Evolutionary conservation across 2,329 filamentous ascomycete species (phyloP).

Genomic region (Aurifilum marmelostoma): DNA sequence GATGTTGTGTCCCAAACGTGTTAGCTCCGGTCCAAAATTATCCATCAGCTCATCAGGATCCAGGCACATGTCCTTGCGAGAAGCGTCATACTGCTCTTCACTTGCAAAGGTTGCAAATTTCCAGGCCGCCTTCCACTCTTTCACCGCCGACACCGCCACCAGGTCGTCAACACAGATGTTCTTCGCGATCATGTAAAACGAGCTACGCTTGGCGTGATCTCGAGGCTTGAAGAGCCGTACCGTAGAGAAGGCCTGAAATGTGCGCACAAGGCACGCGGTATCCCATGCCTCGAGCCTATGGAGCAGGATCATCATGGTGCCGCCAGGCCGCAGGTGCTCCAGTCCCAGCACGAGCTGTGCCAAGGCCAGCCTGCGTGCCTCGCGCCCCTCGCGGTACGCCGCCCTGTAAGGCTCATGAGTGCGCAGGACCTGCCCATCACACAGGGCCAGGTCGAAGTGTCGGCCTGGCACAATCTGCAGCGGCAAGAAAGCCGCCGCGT

Average conservation of each 20-base stretch:
- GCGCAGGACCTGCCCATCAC: slow-evolving; percentile 51
- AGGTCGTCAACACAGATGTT: slow-evolving; percentile 40
- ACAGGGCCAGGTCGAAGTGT: slow-evolving; percentile 49
- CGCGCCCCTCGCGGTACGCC: slow-evolving; percentile 39
- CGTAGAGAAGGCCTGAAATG: slow-evolving; percentile 46
- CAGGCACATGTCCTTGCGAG: slow-evolving; percentile 14
- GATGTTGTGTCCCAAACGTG: slow-evolving; percentile 37
- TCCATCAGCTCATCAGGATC: slow-evolving; percentile 36
- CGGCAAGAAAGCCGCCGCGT: slow-evolving; percentile 35
- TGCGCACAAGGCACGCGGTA: slow-evolving; percentile 42
- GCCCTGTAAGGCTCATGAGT: slow-evolving; percentile 38
- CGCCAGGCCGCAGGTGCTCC: slow-evolving; percentile 48
- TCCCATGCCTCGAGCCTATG: slow-evolving; percentile 51
- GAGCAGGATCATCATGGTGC: slow-evolving; percentile 55
- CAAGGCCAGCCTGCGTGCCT: slow-evolving; percentile 42
- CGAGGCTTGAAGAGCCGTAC: slow-evolving; percentile 51
- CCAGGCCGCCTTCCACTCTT: slow-evolving; percentile 47
- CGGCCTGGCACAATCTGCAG: slow-evolving; percentile 6
- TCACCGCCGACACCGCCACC: slow-evolving; percentile 42
- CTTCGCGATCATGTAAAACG: slow-evolving; percentile 57
- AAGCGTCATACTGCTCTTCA: slow-evolving; percentile 32
- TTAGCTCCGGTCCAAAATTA: slow-evolving; percentile 41
- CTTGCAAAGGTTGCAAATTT: slow-evolving; percentile 43
- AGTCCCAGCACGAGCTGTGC: slow-evolving; percentile 51
- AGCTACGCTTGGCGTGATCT: slow-evolving; percentile 47